phyloP scores from a whole-genome alignment of 352 stramenopile species.

The Phytophthora tentaculata region DNA sequence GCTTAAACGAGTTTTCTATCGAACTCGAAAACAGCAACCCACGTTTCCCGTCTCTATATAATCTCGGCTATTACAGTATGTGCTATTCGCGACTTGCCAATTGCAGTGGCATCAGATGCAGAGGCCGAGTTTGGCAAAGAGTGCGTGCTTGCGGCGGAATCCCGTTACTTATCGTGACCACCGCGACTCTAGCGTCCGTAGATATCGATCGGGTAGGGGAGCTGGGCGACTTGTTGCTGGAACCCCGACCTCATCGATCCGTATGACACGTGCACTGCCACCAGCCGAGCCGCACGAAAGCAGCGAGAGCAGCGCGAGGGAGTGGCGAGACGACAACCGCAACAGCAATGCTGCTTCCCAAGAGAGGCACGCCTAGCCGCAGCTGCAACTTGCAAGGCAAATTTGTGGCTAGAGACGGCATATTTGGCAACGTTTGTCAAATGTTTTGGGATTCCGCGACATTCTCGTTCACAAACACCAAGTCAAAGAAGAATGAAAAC shows the following conservation, averaged over 20 bases:
- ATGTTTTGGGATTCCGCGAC: slow-evolving; percentile 16
- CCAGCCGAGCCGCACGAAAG: slow-evolving; percentile 19
- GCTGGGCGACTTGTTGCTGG: not conserved
- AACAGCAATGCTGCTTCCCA: not conserved
- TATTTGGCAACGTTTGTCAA: slow-evolving; percentile 26
- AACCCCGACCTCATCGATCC: slow-evolving; percentile 6
- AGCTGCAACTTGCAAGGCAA: slow-evolving; percentile 6
- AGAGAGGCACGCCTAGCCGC: not conserved
- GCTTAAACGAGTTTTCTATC: not conserved
- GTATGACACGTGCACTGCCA: slow-evolving; percentile 17
- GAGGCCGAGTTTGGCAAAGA: not conserved
- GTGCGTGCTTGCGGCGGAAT: slow-evolving; percentile 9
- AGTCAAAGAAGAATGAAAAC: slow-evolving; percentile 6
- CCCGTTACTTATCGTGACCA: slow-evolving; percentile 13
- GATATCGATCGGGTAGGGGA: slow-evolving; percentile 12
- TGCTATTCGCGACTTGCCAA: slow-evolving; percentile 4
- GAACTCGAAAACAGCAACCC: slow-evolving; percentile 2
- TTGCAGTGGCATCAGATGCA: slow-evolving; percentile 16
- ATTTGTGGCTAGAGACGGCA: slow-evolving; percentile 10
- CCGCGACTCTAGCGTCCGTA: not conserved
- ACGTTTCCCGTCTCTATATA: not conserved
- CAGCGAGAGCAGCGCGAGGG: slow-evolving; percentile 2
- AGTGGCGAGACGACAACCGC: slow-evolving; percentile 11
- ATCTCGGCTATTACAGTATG: no score
- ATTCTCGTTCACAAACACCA: slow-evolving; percentile 26